Conservation (phyloP, 2,329 filamentous ascomycete genomes). For the Tolypocladium paradoxum region DNA sequence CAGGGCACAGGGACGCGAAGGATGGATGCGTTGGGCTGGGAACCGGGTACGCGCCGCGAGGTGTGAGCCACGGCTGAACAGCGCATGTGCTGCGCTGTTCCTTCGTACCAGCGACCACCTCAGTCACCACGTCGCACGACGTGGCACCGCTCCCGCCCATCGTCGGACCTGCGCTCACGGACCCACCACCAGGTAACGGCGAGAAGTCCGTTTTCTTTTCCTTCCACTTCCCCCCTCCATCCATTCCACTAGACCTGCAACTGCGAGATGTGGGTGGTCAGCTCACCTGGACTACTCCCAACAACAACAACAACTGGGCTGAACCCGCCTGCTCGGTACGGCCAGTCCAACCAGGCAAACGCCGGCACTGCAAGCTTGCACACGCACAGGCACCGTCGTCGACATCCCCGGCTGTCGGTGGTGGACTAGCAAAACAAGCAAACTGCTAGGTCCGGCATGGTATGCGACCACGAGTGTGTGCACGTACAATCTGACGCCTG, state of each 20-base stretch:
- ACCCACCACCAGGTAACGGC: not conserved
- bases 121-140: not conserved
- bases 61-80: not conserved
- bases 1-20: not conserved
- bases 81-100: not conserved
- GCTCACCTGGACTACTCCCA: not conserved
- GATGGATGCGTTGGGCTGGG: not conserved
- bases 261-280: not conserved
- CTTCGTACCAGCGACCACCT: not conserved
- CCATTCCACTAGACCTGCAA: not conserved
- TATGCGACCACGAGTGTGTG: not conserved
- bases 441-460: not conserved
- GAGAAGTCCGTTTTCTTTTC: not conserved
- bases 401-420: no score
- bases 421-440: not conserved
- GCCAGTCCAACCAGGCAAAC: not conserved
- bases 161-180: not conserved
- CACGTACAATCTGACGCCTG: not conserved
- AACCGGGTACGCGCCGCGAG: not conserved
- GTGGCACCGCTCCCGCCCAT: not conserved
- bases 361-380: not conserved
- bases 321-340: not conserved
- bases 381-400: no score
- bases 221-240: not conserved
- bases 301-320: not conserved